Conservation (phyloP, 2,329 filamentous ascomycete genomes). For the Paraconiothyrium brasiliense region DNA sequence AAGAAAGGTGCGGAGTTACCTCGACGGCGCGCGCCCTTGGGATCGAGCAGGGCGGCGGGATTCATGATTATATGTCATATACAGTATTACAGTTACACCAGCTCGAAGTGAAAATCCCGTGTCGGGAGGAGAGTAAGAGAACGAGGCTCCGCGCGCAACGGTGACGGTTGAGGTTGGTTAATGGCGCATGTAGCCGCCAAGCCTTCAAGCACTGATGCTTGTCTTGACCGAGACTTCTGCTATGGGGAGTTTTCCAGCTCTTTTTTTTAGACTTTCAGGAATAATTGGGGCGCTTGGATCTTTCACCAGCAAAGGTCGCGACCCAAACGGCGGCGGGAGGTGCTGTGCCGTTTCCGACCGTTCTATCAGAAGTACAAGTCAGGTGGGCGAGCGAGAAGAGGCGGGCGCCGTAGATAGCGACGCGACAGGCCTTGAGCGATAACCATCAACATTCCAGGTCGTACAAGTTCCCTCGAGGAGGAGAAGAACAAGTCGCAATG, state of each 20-base stretch:
- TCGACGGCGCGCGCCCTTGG: constrained; percentile 25
- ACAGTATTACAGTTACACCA: constrained; percentile 3
- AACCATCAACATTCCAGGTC: constrained; percentile 25
- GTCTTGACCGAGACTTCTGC: not conserved
- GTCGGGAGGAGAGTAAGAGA: constrained; percentile 7
- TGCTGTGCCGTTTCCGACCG: not conserved
- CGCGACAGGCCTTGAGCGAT: constrained; percentile 20
- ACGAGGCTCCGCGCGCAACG: not conserved
- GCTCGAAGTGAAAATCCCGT: constrained; percentile 1
- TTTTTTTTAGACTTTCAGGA: not conserved
- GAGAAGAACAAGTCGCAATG: constrained; percentile 7
- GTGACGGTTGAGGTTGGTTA: not conserved
- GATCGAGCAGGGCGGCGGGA: constrained; percentile 28
- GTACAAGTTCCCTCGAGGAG: not conserved
- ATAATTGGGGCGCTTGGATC: not conserved
- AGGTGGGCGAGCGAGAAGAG: constrained; percentile 34
- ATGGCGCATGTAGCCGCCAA: constrained; percentile 3
- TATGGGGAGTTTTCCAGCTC: constrained; percentile 1
- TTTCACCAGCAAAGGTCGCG: not conserved
- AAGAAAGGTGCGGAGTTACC: constrained; percentile 23
- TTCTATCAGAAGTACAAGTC: constrained; percentile 26
- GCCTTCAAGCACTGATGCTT: not conserved
- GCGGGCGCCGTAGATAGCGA: constrained; percentile 31
- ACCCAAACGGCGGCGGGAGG: not conserved
- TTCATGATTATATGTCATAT: constrained; percentile 23